Percentiles rank a stretch among this genome's conserved stretches.
phyloP scores from a whole-genome alignment of 1,284 basidiomycete species.

The Ustilago vetiveriae region DNA sequence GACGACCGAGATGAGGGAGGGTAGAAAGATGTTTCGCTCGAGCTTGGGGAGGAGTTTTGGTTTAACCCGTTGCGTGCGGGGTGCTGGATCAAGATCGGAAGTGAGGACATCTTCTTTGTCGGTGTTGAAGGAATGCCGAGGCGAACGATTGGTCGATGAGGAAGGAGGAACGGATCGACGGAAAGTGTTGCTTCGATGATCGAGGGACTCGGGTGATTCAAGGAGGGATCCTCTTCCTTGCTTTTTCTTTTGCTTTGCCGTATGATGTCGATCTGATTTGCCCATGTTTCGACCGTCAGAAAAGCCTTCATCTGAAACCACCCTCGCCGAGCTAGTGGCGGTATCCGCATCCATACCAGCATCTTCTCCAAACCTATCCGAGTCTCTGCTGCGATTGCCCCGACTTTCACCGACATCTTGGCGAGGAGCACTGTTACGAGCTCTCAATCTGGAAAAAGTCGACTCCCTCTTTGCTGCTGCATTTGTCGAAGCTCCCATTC shows the following conservation, averaged over 20 bases:
- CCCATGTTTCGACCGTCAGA: not conserved
- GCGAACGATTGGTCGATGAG: not conserved
- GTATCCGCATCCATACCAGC: slow-evolving; percentile 1
- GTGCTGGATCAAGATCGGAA: not conserved
- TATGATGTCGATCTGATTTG: slow-evolving; percentile 37
- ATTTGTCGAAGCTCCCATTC: not conserved
- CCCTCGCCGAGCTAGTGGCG: not conserved
- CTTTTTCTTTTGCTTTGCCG: slow-evolving; percentile 46
- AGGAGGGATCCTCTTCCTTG: slow-evolving; percentile 41
- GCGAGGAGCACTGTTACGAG: slow-evolving; percentile 4
- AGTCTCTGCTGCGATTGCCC: slow-evolving; percentile 1
- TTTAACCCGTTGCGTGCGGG: slow-evolving; percentile 6
- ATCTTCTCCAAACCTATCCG: slow-evolving; percentile 5
- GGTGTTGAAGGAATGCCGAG: slow-evolving; percentile 1
- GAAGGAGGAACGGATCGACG: slow-evolving; percentile 2
- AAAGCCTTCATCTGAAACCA: slow-evolving; percentile 10
- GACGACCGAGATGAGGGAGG: slow-evolving; percentile 51
- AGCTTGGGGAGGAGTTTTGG: slow-evolving; percentile 23
- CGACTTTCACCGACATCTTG: slow-evolving; percentile 1
- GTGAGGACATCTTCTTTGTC: not conserved
- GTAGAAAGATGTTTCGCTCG: slow-evolving; percentile 47
- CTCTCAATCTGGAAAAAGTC: slow-evolving; percentile 16
- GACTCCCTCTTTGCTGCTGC: slow-evolving; percentile 15
- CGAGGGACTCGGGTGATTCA: not conserved
- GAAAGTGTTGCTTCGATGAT: slow-evolving; percentile 1